phyloP scores from a whole-genome alignment of 805 yeast genomes.

The Wickerhamiella brachini region DNA sequence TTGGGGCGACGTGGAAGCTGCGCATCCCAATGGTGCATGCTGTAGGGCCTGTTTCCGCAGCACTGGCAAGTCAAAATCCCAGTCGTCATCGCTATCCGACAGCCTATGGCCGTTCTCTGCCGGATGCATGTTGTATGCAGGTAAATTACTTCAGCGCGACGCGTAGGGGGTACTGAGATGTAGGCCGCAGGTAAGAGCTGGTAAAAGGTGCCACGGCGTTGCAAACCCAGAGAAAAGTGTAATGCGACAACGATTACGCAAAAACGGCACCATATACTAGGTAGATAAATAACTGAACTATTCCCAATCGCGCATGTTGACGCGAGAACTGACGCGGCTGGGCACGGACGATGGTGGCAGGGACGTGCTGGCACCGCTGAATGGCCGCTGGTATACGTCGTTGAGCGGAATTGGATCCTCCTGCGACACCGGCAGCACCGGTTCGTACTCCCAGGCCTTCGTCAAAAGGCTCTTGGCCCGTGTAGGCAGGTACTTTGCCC shows the following conservation, averaged over 20 bases:
- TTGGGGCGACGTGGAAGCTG: too few species aligned
- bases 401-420: background rate
- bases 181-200: too few species aligned
- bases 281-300: background rate
- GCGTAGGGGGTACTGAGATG: background rate
- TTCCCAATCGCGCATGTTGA: slow-evolving; percentile 11
- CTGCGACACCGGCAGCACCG: background rate
- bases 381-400: background rate
- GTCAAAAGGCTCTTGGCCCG: background rate
- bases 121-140: background rate
- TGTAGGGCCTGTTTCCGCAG: background rate
- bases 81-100: background rate
- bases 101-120: background rate
- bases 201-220: too few species aligned
- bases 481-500: slow-evolving; percentile 1
- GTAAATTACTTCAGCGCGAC: background rate
- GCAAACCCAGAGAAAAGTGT: too few species aligned
- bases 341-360: slow-evolving; percentile 2
- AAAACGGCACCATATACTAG: background rate
- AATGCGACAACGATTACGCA: too few species aligned
- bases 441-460: background rate
- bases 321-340: slow-evolving; percentile 15
- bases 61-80: background rate
- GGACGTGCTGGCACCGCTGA: background rate
- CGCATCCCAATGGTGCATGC: too few species aligned